These are phyloP conservation scores for Canavalia gladiata DNA, from an alignment of 306 rosid species.

Conservation along the genomic window DNA sequence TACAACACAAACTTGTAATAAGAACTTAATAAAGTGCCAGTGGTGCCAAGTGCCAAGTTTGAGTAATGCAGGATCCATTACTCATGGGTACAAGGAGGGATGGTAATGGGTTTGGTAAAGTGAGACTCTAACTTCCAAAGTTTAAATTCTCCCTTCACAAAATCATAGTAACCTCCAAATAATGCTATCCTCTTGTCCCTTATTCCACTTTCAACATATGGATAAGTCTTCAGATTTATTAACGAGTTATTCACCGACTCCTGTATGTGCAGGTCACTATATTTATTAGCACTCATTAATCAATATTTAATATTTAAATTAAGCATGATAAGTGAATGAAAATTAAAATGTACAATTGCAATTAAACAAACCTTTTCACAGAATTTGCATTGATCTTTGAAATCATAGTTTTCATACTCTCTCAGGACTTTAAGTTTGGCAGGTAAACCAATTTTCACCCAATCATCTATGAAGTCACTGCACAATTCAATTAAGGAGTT, in stretches of 20 bases:
- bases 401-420: background rate
- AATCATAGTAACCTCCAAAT: slow-evolving; percentile 71
- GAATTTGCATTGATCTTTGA: slow-evolving; percentile 38
- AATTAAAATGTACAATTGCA: background rate
- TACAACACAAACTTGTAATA: background rate
- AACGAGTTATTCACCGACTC: slow-evolving; percentile 74
- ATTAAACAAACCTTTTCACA: slow-evolving; percentile 60
- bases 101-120: slow-evolving; percentile 44
- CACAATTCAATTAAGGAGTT: slow-evolving; percentile 40
- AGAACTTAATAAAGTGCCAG: background rate
- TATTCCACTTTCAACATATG: slow-evolving; percentile 55
- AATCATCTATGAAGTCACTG: slow-evolving; percentile 80
- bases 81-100: slow-evolving; percentile 32
- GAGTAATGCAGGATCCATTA: background rate
- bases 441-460: slow-evolving; percentile 71
- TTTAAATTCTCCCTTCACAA: slow-evolving; percentile 62
- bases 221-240: slow-evolving; percentile 59
- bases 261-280: slow-evolving; percentile 47
- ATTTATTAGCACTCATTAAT: background rate
- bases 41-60: background rate
- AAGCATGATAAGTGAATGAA: too few species aligned
- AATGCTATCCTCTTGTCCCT: slow-evolving; percentile 42
- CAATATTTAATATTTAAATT: background rate
- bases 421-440: slow-evolving; percentile 56
- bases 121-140: slow-evolving; percentile 57